phyloP scores from a whole-genome alignment of 495 filamentous ascomycete genomes.

The Neurospora tetrasperma region DNA sequence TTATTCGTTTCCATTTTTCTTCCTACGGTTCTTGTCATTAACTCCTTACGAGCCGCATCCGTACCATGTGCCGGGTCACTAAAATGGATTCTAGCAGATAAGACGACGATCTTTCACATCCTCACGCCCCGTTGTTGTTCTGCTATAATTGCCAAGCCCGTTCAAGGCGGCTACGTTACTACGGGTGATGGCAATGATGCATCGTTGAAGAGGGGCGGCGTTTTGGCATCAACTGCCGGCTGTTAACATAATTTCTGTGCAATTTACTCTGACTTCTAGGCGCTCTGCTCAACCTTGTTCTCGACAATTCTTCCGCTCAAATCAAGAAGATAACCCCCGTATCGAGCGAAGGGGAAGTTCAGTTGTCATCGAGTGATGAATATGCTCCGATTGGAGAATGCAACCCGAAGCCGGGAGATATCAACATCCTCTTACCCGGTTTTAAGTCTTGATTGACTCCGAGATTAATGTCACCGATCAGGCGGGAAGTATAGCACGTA shows the following conservation, averaged over 20 bases:
- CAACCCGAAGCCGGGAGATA: background rate
- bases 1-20: background rate
- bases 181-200: background rate
- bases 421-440: background rate
- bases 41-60: background rate
- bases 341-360: background rate
- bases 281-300: background rate
- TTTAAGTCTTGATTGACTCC: background rate
- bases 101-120: background rate
- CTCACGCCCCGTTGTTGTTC: background rate
- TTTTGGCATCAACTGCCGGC: slow-evolving; percentile 1
- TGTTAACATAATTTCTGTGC: background rate
- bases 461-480: background rate
- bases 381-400: background rate
- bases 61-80: background rate
- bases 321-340: background rate
- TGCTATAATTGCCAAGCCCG: background rate
- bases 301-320: background rate
- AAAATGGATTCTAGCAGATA: background rate
- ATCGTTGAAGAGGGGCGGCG: background rate
- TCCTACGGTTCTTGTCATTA: background rate
- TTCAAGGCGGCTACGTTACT: background rate
- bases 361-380: background rate
- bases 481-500: background rate
- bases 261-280: slow-evolving; percentile 1